phyloP scores from a whole-genome alignment of 768 basidiomycete species.

The Tricholoma hemisulphureum region DNA sequence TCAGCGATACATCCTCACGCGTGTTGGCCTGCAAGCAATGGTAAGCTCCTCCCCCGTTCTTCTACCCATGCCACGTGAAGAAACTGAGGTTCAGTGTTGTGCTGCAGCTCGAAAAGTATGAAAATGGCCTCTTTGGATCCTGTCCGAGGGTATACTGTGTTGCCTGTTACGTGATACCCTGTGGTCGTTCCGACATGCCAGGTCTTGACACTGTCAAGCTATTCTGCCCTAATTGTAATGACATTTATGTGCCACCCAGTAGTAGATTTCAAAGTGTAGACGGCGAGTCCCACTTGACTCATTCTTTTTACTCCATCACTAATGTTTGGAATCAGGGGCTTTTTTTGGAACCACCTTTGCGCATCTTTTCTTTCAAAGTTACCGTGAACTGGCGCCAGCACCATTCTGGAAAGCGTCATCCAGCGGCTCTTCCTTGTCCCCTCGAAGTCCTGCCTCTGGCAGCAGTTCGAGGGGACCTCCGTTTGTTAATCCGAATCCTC shows the following conservation, averaged over 20 bases:
- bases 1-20: constrained; percentile 94
- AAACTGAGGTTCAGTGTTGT: constrained; percentile 11
- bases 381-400: constrained; percentile 90
- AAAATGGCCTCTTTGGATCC: constrained; percentile 83
- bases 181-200: constrained; percentile 92
- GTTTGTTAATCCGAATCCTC: constrained; percentile 84
- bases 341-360: constrained; percentile 99
- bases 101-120: constrained; percentile 90
- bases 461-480: constrained; percentile 50
- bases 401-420: constrained; percentile 83
- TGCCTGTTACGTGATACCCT: constrained; percentile 86
- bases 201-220: constrained; percentile 97
- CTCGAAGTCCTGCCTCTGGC: constrained; percentile 49
- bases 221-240: constrained; percentile 97
- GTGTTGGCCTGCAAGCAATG: constrained; percentile 93
- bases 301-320: constrained; percentile 9
- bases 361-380: constrained; percentile 97
- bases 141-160: constrained; percentile 96
- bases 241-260: constrained; percentile 93
- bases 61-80: constrained; percentile 4
- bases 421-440: constrained; percentile 58
- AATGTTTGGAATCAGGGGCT: constrained; percentile 57
- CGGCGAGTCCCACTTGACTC: constrained; percentile 49
- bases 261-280: constrained; percentile 95
- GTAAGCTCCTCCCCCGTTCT: constrained; percentile 43